phyloP scores from a whole-genome alignment of 83 land plant species.

The Larix sibirica region DNA sequence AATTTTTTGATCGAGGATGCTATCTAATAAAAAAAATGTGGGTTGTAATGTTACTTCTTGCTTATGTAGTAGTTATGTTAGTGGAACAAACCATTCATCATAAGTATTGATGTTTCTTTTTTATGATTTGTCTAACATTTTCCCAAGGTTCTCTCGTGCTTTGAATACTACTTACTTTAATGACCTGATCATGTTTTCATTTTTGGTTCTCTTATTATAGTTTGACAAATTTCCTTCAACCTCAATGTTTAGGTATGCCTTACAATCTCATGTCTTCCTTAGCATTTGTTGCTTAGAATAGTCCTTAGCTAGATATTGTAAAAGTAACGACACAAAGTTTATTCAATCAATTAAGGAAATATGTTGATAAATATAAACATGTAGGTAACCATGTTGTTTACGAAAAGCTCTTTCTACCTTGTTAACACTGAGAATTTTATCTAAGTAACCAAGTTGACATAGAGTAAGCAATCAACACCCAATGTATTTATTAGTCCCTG shows the following conservation, averaged over 20 bases:
- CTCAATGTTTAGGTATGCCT: constrained; percentile 62
- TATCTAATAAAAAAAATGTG: constrained; percentile 37
- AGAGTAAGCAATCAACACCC: too few species aligned
- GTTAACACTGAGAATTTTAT: background rate
- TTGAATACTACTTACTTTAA: background rate
- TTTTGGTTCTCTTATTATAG: constrained; percentile 30
- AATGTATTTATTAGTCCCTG: too few species aligned
- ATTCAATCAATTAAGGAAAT: background rate
- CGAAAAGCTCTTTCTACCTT: background rate
- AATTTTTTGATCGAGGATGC: constrained; percentile 65
- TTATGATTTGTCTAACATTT: background rate
- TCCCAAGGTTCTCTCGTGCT: background rate
- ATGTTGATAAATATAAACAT: background rate
- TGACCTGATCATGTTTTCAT: background rate
- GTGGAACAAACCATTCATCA: constrained; percentile 47
- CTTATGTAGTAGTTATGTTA: constrained; percentile 56
- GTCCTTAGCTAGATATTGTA: background rate
- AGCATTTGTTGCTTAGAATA: background rate
- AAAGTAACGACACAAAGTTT: background rate
- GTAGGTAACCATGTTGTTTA: constrained; percentile 14
- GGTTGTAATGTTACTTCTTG: constrained; percentile 87
- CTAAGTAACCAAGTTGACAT: too few species aligned
- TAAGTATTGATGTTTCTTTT: constrained; percentile 21
- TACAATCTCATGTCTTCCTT: background rate
- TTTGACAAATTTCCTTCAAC: constrained; percentile 56